These are phyloP conservation scores for Xylaria hypoxylon DNA, from an alignment of 2,329 filamentous ascomycete species.

Conservation along the genomic window DNA sequence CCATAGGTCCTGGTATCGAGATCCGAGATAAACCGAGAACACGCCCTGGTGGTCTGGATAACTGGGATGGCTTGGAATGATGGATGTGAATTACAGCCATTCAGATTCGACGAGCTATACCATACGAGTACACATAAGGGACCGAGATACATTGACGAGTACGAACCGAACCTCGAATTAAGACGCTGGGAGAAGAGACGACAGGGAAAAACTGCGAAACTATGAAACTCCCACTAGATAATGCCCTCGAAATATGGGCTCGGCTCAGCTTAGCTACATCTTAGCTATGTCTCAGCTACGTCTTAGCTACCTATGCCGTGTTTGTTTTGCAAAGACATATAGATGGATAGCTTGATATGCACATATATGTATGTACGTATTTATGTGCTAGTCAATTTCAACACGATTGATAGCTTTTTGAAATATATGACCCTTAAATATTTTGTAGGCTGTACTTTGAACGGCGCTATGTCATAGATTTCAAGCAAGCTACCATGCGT, in stretches of 20 bases:
- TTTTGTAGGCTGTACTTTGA: no score
- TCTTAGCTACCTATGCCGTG: background rate
- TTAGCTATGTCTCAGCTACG: background rate
- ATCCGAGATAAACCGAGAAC: slow-evolving; percentile 73
- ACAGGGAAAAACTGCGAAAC: background rate
- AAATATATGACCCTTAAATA: no score
- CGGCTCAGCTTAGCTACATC: background rate
- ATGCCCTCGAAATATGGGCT: background rate
- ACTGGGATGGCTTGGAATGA: slow-evolving; percentile 77
- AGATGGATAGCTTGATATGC: slow-evolving; percentile 6
- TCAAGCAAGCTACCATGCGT: no score
- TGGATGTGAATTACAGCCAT: background rate
- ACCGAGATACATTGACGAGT: background rate
- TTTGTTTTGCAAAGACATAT: background rate
- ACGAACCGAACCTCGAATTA: background rate
- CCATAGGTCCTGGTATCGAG: slow-evolving; percentile 86
- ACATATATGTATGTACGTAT: no score
- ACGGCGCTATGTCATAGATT: no score
- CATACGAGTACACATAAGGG: slow-evolving; percentile 5
- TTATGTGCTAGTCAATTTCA: no score
- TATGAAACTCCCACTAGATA: background rate
- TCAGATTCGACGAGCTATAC: background rate
- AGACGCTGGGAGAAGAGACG: background rate
- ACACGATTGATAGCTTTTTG: background rate
- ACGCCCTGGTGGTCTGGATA: slow-evolving; percentile 67